Conservation (phyloP, 2,329 filamentous ascomycete genomes). For the Ophiostoma sp. region DNA sequence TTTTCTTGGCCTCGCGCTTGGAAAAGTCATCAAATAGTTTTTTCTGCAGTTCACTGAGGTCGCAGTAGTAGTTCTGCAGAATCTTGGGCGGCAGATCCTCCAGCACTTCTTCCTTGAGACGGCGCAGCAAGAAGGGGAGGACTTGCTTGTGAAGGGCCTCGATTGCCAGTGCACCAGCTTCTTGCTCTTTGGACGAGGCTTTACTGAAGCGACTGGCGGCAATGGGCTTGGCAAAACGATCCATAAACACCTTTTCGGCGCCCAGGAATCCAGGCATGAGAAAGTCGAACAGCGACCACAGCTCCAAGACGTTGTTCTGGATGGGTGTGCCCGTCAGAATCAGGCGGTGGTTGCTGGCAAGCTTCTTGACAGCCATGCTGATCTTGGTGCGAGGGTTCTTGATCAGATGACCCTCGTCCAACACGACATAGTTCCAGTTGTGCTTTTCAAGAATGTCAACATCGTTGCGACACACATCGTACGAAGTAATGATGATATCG, state of each 20-base stretch:
- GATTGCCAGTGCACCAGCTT: slow-evolving; percentile 90
- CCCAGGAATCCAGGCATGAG: slow-evolving; percentile 97
- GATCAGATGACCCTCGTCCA: slow-evolving; percentile 96
- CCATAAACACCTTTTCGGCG: slow-evolving; percentile 89
- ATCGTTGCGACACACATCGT: slow-evolving; percentile 96
- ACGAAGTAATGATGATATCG: slow-evolving; percentile 94
- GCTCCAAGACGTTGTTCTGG: slow-evolving; percentile 92
- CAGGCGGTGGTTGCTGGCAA: slow-evolving; percentile 86
- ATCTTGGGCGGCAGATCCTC: slow-evolving; percentile 97
- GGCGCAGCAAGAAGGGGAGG: slow-evolving; percentile 87
- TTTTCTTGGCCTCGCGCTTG: slow-evolving; percentile 83
- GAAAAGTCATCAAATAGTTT: slow-evolving; percentile 95
- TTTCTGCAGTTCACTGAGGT: slow-evolving; percentile 88
- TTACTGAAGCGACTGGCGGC: slow-evolving; percentile 92
- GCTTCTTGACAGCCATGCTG: slow-evolving; percentile 81
- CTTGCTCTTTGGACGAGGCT: slow-evolving; percentile 96
- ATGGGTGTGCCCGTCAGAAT: slow-evolving; percentile 97
- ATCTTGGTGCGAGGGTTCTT: slow-evolving; percentile 99
- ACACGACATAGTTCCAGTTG: slow-evolving; percentile 91
- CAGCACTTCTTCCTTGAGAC: slow-evolving; percentile 94
- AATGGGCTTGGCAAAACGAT: slow-evolving; percentile 91
- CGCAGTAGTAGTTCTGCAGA: slow-evolving; percentile 98
- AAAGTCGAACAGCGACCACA: slow-evolving; percentile 98
- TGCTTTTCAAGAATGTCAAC: slow-evolving; percentile 75
- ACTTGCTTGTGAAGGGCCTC: slow-evolving; percentile 99